Evolutionary conservation across 2,329 filamentous ascomycete species (phyloP).

Genomic region (Ceratocystis diversiconidia): DNA sequence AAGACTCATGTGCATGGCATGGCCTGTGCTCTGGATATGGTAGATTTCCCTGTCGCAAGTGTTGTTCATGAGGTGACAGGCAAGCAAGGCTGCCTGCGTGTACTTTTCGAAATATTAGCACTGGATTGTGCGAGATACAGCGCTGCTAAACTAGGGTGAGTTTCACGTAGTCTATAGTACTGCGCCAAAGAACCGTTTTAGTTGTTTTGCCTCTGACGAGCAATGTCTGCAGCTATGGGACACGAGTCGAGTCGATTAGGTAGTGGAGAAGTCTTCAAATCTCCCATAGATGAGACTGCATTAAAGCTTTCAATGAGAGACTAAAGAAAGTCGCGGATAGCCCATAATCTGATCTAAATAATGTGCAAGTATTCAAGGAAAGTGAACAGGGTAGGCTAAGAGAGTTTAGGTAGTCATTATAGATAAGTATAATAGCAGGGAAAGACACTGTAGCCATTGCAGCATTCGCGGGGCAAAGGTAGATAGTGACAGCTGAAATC

Average conservation of each 20-base stretch:
- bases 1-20: constrained; percentile 64
- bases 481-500: background rate
- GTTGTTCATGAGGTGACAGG: constrained; percentile 47
- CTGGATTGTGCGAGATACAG: constrained; percentile 36
- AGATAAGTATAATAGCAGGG: constrained; percentile 23
- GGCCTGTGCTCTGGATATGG: constrained; percentile 64
- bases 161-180: constrained; percentile 39
- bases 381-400: constrained; percentile 58
- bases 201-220: constrained; percentile 64
- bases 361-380: constrained; percentile 59
- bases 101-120: constrained; percentile 73
- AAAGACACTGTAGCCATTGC: background rate
- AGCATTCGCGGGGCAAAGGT: background rate
- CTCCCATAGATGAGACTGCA: constrained; percentile 22
- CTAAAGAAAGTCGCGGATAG: constrained; percentile 56
- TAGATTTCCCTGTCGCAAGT: constrained; percentile 70
- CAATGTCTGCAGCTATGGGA: constrained; percentile 59
- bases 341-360: constrained; percentile 57
- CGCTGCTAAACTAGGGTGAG: constrained; percentile 38
- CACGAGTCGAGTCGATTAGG: constrained; percentile 48
- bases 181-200: constrained; percentile 44
- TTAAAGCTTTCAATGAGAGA: constrained; percentile 31
- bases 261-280: constrained; percentile 39
- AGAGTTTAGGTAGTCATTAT: constrained; percentile 64
- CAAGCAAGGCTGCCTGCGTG: constrained; percentile 56